phyloP scores from a whole-genome alignment of 176 grass and related monocot genomes.

The Zoysia japonica region DNA sequence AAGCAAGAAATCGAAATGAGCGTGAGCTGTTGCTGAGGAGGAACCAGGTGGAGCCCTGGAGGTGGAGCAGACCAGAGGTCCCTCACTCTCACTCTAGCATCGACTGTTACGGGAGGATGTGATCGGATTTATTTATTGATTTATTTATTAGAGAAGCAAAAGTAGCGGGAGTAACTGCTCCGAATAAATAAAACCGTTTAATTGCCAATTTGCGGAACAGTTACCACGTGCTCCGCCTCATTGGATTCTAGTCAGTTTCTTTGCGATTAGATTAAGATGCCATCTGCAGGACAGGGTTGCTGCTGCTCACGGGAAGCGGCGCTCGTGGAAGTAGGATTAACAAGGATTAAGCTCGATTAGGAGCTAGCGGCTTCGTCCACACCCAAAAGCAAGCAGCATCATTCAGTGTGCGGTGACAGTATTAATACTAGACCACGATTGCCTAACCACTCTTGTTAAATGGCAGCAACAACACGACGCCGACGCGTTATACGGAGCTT shows the following conservation, averaged over 20 bases:
- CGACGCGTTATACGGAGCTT: too few species aligned
- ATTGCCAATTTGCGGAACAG: slow-evolving; percentile 32
- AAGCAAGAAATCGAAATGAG: slow-evolving; percentile 26
- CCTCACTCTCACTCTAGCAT: background rate
- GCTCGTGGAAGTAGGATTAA: background rate
- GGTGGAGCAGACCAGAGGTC: slow-evolving; percentile 1
- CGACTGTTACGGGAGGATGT: background rate
- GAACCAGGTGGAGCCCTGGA: slow-evolving; percentile 42
- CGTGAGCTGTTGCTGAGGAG: slow-evolving; percentile 53
- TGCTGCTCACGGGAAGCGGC: background rate
- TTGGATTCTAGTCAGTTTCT: too few species aligned
- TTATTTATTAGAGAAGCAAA: too few species aligned
- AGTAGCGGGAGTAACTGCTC: too few species aligned
- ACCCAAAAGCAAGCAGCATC: background rate
- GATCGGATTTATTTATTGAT: background rate
- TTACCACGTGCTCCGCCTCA: background rate
- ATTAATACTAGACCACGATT: background rate
- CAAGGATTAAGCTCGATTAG: background rate
- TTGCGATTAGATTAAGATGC: background rate
- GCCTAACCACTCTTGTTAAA: background rate
- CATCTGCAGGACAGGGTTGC: background rate
- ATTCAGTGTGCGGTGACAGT: background rate
- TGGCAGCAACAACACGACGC: too few species aligned
- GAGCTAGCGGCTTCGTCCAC: background rate
- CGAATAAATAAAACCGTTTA: too few species aligned